A percentile compares a stretch with the other conserved stretches of the same genome.
phyloP scores from a whole-genome alignment of 140 eudicot species.

The Cichorium intybus region DNA sequence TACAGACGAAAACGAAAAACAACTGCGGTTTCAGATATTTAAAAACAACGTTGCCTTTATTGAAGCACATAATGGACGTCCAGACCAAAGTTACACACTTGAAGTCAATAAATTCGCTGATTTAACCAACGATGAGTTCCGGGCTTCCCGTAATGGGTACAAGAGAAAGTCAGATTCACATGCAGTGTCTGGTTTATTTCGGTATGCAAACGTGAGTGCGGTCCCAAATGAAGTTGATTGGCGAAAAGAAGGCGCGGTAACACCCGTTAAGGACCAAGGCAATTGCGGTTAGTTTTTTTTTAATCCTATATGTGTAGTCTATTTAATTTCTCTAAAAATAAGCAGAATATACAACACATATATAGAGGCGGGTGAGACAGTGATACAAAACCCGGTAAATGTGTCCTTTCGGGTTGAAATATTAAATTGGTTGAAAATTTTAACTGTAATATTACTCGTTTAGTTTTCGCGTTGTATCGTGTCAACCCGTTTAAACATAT shows the following conservation, averaged over 20 bases:
- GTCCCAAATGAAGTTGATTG: conserved; percentile 26
- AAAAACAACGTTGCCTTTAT: conserved; percentile 26
- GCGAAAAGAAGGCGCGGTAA: conserved; percentile 30
- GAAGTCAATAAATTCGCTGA: conserved; percentile 38
- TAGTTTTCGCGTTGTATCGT: no score
- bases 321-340: no score
- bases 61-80: conserved; percentile 19
- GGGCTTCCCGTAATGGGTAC: conserved; percentile 28
- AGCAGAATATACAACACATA: not conserved
- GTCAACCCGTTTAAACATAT: no score
- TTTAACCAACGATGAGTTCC: conserved; percentile 38
- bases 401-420: no score
- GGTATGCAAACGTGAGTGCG: conserved; percentile 25
- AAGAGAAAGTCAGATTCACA: not conserved
- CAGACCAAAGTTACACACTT: conserved; percentile 16
- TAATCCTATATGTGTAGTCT: not conserved
- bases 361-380: no score
- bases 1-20: conserved; percentile 23
- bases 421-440: no score
- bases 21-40: conserved; percentile 31
- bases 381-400: no score
- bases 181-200: not conserved
- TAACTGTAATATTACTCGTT: no score
- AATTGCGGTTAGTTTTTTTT: conserved; percentile 19
- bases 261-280: conserved; percentile 32